Percentiles rank a stretch among this genome's conserved stretches.
Conservation (phyloP, 83 land plant genomes). For the Diphasiastrum complanatum region DNA sequence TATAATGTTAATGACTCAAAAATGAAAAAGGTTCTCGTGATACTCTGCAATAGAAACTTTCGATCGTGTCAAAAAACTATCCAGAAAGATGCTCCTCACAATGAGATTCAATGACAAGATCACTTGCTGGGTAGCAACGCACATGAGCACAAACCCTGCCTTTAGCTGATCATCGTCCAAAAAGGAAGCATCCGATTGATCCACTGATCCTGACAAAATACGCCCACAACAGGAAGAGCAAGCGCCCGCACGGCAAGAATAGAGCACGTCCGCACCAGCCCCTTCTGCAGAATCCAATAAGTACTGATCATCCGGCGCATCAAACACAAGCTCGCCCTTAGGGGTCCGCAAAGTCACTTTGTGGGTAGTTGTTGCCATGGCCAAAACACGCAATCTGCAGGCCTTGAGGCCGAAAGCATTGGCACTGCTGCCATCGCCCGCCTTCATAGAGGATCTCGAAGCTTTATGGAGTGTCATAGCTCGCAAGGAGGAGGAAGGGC, state of each 20-base stretch:
- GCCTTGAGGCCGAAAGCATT: conserved; percentile 3
- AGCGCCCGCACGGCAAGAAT: conserved; percentile 27
- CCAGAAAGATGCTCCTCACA: too few species aligned
- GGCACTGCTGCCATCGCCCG: too few species aligned
- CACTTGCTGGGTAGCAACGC: conserved; percentile 13
- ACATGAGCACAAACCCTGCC: conserved; percentile 15
- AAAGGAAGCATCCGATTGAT: conserved; percentile 20
- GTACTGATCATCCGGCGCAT: conserved; percentile 18
- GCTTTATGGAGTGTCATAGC: too few species aligned
- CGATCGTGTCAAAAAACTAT: too few species aligned
- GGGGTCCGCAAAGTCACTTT: conserved; percentile 15
- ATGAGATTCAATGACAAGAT: not conserved
- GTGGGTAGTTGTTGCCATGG: conserved; percentile 7
- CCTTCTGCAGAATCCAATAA: conserved; percentile 17
- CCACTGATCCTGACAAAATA: conserved; percentile 15
- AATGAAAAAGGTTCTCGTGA: too few species aligned
- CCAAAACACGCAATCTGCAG: not conserved
- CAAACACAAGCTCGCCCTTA: conserved; percentile 11
- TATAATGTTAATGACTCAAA: too few species aligned
- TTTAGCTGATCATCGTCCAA: conserved; percentile 10
- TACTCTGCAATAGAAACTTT: too few species aligned
- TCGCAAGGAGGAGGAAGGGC: too few species aligned
- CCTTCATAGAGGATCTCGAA: too few species aligned
- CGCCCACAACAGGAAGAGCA: conserved; percentile 25
- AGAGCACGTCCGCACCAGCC: conserved; percentile 19